Evolutionary conservation across 1,284 basidiomycete genomes (phyloP).

Genomic region (Rhodotorula sp.): DNA sequence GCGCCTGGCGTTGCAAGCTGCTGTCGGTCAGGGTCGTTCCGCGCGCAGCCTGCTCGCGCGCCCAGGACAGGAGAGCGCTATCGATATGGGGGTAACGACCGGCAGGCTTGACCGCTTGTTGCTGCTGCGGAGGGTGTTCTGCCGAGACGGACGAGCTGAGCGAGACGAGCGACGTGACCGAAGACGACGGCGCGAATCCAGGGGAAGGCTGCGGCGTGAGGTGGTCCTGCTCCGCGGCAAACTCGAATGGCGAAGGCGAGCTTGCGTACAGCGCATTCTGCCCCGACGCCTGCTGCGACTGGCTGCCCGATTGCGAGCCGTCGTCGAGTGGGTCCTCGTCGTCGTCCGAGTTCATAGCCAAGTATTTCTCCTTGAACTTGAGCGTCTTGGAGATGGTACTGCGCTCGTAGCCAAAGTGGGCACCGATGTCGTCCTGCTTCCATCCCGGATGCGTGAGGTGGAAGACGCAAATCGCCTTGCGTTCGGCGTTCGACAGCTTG

Average conservation of each 20-base stretch:
- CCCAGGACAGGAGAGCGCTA: constrained; percentile 61
- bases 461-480: constrained; percentile 72
- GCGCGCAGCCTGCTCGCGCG: constrained; percentile 56
- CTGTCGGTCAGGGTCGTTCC: constrained; percentile 65
- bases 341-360: constrained; percentile 51
- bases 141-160: constrained; percentile 45
- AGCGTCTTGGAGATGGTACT: constrained; percentile 92
- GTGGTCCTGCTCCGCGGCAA: neutral
- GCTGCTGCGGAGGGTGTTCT: neutral
- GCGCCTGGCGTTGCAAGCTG: constrained; percentile 67
- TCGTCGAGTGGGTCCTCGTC: constrained; percentile 8
- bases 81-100: constrained; percentile 69
- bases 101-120: constrained; percentile 7
- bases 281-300: neutral
- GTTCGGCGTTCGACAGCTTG: constrained; percentile 68
- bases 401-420: constrained; percentile 72
- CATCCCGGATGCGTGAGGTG: constrained; percentile 53
- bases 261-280: neutral
- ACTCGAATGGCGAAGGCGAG: neutral
- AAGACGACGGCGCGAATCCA: constrained; percentile 44
- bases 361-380: constrained; percentile 76
- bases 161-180: constrained; percentile 57
- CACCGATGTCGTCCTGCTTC: constrained; percentile 74
- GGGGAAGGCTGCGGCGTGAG: constrained; percentile 8
- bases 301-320: neutral